Base-by-base conservation (phyloP, 2,329 filamentous ascomycete species). In the Aspergillus novoparasiticus region DNA sequence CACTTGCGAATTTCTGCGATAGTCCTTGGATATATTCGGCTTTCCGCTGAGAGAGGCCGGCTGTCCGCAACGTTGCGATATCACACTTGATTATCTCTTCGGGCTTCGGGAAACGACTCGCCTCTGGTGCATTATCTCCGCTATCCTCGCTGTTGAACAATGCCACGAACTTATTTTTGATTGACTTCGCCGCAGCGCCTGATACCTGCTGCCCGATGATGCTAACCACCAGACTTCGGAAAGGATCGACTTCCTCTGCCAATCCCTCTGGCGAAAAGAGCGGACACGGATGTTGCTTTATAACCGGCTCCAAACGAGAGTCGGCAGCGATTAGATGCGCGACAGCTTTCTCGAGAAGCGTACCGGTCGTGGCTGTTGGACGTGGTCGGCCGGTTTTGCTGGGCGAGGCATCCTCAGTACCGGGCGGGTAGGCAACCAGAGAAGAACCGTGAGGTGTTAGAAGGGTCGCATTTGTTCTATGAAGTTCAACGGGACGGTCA, bases 131-230 rank as follows among this genome's bases (percentile, higher is more conserved):
- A 51, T 51, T 56, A 26, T 64, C 63, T 4, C 23, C 54, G 0
- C 39, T 67, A 53, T 73, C 64, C 28, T 77, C 72, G 6, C 78
- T 71, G 41, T 80, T 75, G 76, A 97, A 97, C 6, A 97, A 80
- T 1, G 82, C 84, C 23, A 96, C 80, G 75, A 97, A 97, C 67
- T 92, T 94, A 57, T 86, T 86, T 76, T 94, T 94, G 80, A 99
- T 98, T 6, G 91, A 91, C 63, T 87, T 90, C 14, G 95, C 95
- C 0, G 95, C 95, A 6, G 93, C 93, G 21, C 94, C 93, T 0
- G 93, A 97, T 23, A 99, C 94, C 81, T 99, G 95, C 79, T 98
- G 95, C 59, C 92, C 93, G 71, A 98, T 96, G 74, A 99, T 97
- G 58, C 93, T 91, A 76, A 90, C 94, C 45, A 87, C 86, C 39